A percentile compares a stretch with the other conserved stretches of the same genome.
These are phyloP conservation scores for Alternaria solani DNA, from an alignment of 2,329 filamentous ascomycete genomes.

Conservation along the genomic window DNA sequence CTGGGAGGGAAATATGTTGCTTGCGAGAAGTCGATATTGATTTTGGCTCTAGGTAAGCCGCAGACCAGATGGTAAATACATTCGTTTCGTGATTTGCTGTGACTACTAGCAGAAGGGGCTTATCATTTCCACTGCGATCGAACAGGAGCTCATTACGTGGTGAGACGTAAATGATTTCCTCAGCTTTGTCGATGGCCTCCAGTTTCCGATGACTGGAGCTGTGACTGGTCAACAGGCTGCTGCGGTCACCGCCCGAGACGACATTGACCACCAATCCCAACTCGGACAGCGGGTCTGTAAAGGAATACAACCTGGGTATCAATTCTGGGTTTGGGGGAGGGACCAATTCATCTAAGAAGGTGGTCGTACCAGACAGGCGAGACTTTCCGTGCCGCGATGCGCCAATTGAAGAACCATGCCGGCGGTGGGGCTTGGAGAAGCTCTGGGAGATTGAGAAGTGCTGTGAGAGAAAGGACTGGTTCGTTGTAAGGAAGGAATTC, in stretches of 20 bases:
- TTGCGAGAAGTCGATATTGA: slow-evolving; percentile 56
- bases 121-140: slow-evolving; percentile 54
- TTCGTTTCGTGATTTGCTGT: slow-evolving; percentile 81
- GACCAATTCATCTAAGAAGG: slow-evolving; percentile 45
- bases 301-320: slow-evolving; percentile 79
- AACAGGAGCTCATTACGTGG: slow-evolving; percentile 64
- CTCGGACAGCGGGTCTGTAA: slow-evolving; percentile 86
- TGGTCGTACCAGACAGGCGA: slow-evolving; percentile 30
- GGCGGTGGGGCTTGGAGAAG: slow-evolving; percentile 44
- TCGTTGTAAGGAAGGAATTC: slow-evolving; percentile 76
- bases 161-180: slow-evolving; percentile 86
- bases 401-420: slow-evolving; percentile 40
- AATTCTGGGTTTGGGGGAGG: slow-evolving; percentile 53
- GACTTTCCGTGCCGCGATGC: slow-evolving; percentile 33
- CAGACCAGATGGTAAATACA: slow-evolving; percentile 84
- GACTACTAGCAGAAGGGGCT: slow-evolving; percentile 73
- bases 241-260: slow-evolving; percentile 39
- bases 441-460: slow-evolving; percentile 59
- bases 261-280: slow-evolving; percentile 77
- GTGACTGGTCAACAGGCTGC: slow-evolving; percentile 38
- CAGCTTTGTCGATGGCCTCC: slow-evolving; percentile 74
- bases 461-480: slow-evolving; percentile 61
- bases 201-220: slow-evolving; percentile 48
- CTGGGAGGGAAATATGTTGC: slow-evolving; percentile 48
- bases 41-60: slow-evolving; percentile 77